phyloP scores from a whole-genome alignment of 2,329 filamentous ascomycete species.

The Diaporthe sp. region DNA sequence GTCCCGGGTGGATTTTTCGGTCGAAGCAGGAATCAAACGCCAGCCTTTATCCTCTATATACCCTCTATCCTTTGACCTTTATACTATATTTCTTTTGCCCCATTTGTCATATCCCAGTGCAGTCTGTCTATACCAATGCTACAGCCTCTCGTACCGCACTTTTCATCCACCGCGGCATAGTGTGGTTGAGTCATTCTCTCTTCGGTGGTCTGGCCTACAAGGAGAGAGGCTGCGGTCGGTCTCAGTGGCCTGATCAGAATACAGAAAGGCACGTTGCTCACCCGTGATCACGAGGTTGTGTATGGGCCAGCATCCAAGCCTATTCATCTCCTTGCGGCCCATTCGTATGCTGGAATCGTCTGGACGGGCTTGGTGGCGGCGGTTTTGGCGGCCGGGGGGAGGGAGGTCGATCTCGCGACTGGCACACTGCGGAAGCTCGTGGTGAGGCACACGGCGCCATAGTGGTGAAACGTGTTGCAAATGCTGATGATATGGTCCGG shows the following conservation, averaged over 20 bases:
- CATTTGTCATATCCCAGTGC: not conserved
- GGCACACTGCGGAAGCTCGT: slow-evolving; percentile 8
- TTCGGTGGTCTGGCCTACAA: not conserved
- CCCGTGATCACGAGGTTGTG: not conserved
- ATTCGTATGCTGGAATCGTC: not conserved
- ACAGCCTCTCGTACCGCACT: not conserved
- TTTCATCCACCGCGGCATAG: not conserved
- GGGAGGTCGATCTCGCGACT: slow-evolving; percentile 50
- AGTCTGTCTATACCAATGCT: not conserved
- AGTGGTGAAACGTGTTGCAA: not conserved
- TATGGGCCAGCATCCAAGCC: not conserved
- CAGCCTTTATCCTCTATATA: not conserved
- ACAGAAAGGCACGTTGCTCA: not conserved
- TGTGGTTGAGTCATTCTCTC: not conserved
- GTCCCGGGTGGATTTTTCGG: not conserved
- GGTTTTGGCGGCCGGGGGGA: slow-evolving; percentile 53
- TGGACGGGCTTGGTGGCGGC: slow-evolving; percentile 45
- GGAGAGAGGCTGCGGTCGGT: not conserved
- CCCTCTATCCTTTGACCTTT: not conserved
- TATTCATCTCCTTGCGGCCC: not conserved
- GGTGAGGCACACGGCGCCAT: slow-evolving; percentile 1
- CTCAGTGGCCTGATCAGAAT: not conserved
- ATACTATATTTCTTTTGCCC: not conserved
- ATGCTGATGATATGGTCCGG: not conserved
- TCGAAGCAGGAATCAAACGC: not conserved